phyloP scores from a whole-genome alignment of 257 asterid genomes.

The Haberlea rhodopensis region DNA sequence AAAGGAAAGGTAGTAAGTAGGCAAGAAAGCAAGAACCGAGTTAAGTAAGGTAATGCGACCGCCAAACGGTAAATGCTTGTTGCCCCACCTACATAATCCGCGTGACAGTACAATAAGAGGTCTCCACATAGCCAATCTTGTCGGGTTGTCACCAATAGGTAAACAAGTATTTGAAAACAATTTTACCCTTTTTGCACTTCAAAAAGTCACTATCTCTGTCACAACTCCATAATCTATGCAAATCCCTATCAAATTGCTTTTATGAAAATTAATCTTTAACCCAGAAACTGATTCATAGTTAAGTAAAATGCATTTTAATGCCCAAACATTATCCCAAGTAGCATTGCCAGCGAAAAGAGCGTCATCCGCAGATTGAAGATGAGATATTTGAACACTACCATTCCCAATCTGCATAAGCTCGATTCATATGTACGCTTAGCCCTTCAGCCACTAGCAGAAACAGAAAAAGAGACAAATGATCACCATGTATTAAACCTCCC shows the following conservation, averaged over 20 bases:
- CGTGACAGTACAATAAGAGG: neutral
- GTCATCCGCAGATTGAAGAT: neutral
- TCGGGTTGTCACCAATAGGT: no score
- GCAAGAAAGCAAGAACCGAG: neutral
- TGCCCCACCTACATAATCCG: neutral
- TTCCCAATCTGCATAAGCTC: neutral
- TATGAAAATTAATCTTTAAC: neutral
- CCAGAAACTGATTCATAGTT: neutral
- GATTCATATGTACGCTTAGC: neutral
- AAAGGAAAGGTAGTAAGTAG: neutral
- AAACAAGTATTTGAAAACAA: no score
- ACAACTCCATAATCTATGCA: no score
- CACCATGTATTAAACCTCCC: neutral
- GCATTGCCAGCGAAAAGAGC: neutral
- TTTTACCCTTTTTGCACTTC: neutral
- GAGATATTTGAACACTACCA: neutral
- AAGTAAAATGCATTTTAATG: neutral
- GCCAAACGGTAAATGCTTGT: neutral
- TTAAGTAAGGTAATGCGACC: neutral
- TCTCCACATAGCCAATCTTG: neutral
- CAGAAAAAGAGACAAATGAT: neutral
- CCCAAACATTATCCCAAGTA: neutral
- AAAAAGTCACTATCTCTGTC: no score
- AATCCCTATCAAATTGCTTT: neutral
- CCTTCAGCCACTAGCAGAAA: neutral